phyloP scores from a whole-genome alignment of 2,329 filamentous ascomycete genomes.

The Bimuria novae-zelandiae region DNA sequence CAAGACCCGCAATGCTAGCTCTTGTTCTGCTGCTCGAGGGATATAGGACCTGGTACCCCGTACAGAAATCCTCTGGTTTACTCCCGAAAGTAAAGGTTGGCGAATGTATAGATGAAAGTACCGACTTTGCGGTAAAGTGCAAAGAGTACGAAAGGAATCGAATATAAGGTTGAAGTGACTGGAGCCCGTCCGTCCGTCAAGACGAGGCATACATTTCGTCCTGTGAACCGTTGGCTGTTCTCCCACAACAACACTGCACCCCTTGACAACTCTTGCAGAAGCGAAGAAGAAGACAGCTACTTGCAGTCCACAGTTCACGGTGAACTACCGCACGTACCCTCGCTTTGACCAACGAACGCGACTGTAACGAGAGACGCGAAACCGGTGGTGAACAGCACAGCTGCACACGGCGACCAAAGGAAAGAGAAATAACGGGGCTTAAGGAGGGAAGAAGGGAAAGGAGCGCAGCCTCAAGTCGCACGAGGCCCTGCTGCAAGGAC shows the following conservation, averaged over 20 bases:
- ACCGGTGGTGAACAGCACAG: constrained; percentile 42
- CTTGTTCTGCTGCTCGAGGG: constrained; percentile 33
- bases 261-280: neutral
- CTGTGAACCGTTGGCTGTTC: neutral
- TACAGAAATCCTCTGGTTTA: constrained; percentile 29
- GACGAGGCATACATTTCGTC: constrained; percentile 33
- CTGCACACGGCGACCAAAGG: constrained; percentile 26
- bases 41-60: constrained; percentile 18
- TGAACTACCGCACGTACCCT: constrained; percentile 11
- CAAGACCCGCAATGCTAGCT: constrained; percentile 17
- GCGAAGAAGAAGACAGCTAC: constrained; percentile 1
- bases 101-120: constrained; percentile 29
- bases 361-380: constrained; percentile 37
- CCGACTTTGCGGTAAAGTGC: constrained; percentile 32
- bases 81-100: constrained; percentile 21
- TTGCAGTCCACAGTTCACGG: constrained; percentile 7
- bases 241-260: neutral
- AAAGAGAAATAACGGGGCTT: constrained; percentile 28
- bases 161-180: constrained; percentile 33
- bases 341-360: constrained; percentile 37
- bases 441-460: constrained; percentile 21
- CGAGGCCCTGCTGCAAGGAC: constrained; percentile 32
- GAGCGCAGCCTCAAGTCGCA: constrained; percentile 32
- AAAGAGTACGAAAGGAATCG: constrained; percentile 17
- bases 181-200: constrained; percentile 38